Conservation (phyloP, 1,284 basidiomycete species). For the Caloboletus firmus region DNA sequence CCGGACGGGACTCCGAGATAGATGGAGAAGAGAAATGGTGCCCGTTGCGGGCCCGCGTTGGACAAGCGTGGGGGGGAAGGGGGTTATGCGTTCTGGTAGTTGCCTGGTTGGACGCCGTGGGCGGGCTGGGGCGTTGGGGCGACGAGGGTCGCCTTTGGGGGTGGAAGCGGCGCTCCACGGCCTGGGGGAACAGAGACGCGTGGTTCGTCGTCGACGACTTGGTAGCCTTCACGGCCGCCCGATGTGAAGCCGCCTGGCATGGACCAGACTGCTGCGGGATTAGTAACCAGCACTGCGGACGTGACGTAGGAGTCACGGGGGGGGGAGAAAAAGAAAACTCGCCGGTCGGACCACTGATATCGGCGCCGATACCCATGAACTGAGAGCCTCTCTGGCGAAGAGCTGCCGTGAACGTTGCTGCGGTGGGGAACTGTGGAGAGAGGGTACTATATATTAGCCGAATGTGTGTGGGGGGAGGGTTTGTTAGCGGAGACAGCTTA, state of each 20-base stretch:
- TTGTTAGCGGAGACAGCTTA: too few species aligned
- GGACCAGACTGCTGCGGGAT: slow-evolving; percentile 64
- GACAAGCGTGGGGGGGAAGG: too few species aligned
- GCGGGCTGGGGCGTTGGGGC: slow-evolving; percentile 17
- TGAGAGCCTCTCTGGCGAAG: slow-evolving; percentile 65
- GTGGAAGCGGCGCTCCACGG: slow-evolving; percentile 37
- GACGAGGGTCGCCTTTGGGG: slow-evolving; percentile 20
- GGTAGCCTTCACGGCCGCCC: slow-evolving; percentile 63
- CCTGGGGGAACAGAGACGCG: slow-evolving; percentile 32
- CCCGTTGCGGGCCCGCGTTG: neutral
- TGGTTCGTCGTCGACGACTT: slow-evolving; percentile 67
- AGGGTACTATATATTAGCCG: too few species aligned
- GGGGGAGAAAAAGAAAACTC: neutral
- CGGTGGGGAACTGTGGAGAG: slow-evolving; percentile 53
- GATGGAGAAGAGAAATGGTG: neutral
- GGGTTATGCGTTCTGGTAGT: slow-evolving; percentile 27
- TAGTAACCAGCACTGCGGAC: neutral
- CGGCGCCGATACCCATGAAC: slow-evolving; percentile 58
- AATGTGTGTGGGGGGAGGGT: too few species aligned
- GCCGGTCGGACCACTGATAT: slow-evolving; percentile 67
- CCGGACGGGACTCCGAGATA: slow-evolving; percentile 8
- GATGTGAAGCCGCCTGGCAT: slow-evolving; percentile 81
- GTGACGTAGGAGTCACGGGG: neutral
- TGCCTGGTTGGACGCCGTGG: slow-evolving; percentile 20
- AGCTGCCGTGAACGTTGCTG: slow-evolving; percentile 52